These are phyloP conservation scores for Fusarium burgessii DNA, from an alignment of 2,329 filamentous ascomycete species.

Conservation along the genomic window DNA sequence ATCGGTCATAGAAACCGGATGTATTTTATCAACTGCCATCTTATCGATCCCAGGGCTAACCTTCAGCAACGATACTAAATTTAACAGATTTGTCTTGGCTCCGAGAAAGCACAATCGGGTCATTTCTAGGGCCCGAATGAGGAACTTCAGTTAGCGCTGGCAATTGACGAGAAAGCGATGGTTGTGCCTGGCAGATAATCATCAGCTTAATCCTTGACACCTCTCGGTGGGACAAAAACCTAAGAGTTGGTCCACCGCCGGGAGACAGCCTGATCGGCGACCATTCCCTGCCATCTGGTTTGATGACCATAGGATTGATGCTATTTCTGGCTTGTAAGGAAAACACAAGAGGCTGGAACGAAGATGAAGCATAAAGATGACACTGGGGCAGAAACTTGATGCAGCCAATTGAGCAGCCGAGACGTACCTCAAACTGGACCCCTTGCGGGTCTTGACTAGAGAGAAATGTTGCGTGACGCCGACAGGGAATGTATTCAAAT, in stretches of 20 bases:
- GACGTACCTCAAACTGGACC: constrained; percentile 46
- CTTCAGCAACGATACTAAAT: constrained; percentile 3
- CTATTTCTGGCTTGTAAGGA: constrained; percentile 41
- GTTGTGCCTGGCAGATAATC: constrained; percentile 29
- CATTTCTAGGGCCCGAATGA: constrained; percentile 28
- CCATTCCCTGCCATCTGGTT: constrained; percentile 5
- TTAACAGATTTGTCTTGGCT: neutral
- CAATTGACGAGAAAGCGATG: constrained; percentile 12
- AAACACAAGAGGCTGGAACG: constrained; percentile 20
- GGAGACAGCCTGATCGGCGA: constrained; percentile 38
- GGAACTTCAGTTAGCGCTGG: constrained; percentile 30
- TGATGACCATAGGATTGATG: constrained; percentile 24
- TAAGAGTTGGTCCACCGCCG: constrained; percentile 31
- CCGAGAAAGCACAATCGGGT: constrained; percentile 15
- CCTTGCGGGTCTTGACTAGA: constrained; percentile 18
- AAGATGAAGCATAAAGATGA: constrained; percentile 43
- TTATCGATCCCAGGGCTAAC: neutral
- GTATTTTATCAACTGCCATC: constrained; percentile 1
- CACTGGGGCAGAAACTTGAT: constrained; percentile 34
- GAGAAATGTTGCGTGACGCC: constrained; percentile 43
- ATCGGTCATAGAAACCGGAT: neutral
- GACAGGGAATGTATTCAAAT: constrained; percentile 46
- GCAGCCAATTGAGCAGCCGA: constrained; percentile 40
- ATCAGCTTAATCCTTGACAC: constrained; percentile 21
- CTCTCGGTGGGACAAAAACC: constrained; percentile 19